Percentiles rank a stretch among this genome's conserved stretches.
These are phyloP conservation scores for Phaffia tasmanica DNA, from an alignment of 768 basidiomycete species.

Conservation along the genomic window DNA sequence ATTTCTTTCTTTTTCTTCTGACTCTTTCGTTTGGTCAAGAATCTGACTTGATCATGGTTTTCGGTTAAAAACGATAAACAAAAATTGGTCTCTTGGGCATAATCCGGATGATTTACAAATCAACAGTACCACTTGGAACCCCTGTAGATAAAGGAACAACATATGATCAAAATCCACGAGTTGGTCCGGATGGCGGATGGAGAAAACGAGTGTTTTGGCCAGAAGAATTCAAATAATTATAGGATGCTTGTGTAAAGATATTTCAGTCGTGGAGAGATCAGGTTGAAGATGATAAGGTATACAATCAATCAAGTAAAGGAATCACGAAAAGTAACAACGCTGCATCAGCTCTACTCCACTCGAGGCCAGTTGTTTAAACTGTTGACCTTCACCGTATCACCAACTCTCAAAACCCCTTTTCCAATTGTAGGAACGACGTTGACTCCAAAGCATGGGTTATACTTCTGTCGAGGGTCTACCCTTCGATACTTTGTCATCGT, in stretches of 20 bases:
- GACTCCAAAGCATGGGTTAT: constrained; percentile 15
- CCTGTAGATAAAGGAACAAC: background rate
- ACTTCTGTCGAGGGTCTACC: constrained; percentile 16
- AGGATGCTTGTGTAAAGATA: background rate
- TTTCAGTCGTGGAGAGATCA: too few species aligned
- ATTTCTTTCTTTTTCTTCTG: too few species aligned
- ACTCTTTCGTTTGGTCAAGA: too few species aligned
- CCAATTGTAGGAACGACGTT: constrained; percentile 2
- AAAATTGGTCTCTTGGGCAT: too few species aligned
- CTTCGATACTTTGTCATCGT: constrained; percentile 12
- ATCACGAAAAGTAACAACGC: too few species aligned
- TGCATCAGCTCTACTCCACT: too few species aligned
- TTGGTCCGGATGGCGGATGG: constrained; percentile 7
- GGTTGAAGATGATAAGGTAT: too few species aligned
- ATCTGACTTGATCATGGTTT: too few species aligned
- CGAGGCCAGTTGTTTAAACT: constrained; percentile 10
- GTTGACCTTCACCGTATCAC: constrained; percentile 12
- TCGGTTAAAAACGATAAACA: too few species aligned
- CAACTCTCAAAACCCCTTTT: constrained; percentile 4
- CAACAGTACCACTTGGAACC: constrained; percentile 4
- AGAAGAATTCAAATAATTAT: background rate
- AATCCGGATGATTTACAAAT: too few species aligned
- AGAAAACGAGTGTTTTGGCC: background rate
- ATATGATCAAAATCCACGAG: background rate
- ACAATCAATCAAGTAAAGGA: too few species aligned